Evolutionary conservation across 306 rosid species (phyloP), one percentile per base, ranked within the genome.

Genomic region (Casuarina cunninghamiana): DNA sequence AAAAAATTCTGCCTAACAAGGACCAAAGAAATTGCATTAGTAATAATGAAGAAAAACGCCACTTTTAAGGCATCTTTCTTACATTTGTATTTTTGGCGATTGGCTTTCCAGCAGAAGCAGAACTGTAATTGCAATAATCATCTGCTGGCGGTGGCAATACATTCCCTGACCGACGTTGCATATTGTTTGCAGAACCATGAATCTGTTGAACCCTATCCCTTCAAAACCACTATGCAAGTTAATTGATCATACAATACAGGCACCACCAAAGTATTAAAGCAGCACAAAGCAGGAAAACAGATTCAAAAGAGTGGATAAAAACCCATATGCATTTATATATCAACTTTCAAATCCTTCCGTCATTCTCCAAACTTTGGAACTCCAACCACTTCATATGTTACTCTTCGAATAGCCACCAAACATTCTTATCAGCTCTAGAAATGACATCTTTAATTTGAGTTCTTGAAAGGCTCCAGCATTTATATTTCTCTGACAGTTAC

Each of bases 181-280:
- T 76, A 81, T 80, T 87, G 89, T 81, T 80, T 76, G 88, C 76
- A 46, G 88, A 84, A 79, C 98, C 97, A 46, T 97, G 88, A 78
- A 89, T 87, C 86, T 94, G 96, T 75, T 94, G 95, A 80, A 94
- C 92, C 42, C 91, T 87, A 86, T 86, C 88, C 89, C 98, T 94
- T 90, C 69, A 74, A 86, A 87, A 86, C 38, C 77, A 79, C 78
- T 75, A 81, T 41, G 38, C 53, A 77, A 83, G 86, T 85, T 69
- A 86, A 72, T 63, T 48, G 57, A 84, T 70, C 77, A 73, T 86
- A 70, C 73, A 44, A 69, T 11, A 65, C 71, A 70, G 74, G 63
- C 78, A 76, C 65, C n/a, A 12, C 43, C 79, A 44, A 68, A 70
- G 39, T 61, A 69, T 51, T 82, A 82, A 26, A 57, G 43, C 69